A percentile compares a stretch with the other conserved stretches of the same genome.
Conservation (phyloP, 768 basidiomycete species). For the Boletales sp. region DNA sequence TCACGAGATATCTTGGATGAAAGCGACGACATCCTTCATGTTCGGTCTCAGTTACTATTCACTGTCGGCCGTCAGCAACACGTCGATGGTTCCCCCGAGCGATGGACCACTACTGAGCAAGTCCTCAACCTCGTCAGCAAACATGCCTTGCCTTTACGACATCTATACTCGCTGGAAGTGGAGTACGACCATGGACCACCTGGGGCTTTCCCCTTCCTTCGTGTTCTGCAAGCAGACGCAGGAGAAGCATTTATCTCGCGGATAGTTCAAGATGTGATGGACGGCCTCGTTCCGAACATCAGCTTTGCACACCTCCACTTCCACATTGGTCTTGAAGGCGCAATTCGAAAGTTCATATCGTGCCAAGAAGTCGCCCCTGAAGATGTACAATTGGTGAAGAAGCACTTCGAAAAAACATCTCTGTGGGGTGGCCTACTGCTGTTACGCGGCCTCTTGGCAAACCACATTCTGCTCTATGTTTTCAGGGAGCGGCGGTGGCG, state of each 20-base stretch:
- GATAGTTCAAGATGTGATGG: background rate
- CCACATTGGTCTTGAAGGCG: background rate
- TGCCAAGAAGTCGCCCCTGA: background rate
- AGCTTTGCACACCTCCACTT: too few relatives aligned
- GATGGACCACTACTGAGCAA: slow-evolving; percentile 40
- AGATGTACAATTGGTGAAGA: background rate
- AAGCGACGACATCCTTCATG: too few relatives aligned
- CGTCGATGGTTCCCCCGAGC: slow-evolving; percentile 37
- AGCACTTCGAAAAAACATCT: background rate
- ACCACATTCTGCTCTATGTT: background rate
- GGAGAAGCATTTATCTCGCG: background rate
- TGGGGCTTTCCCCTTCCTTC: background rate
- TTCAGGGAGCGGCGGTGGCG: background rate
- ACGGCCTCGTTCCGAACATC: background rate
- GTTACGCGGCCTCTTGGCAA: background rate
- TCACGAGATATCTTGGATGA: slow-evolving; percentile 11
- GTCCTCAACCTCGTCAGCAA: slow-evolving; percentile 22
- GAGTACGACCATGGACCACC: background rate
- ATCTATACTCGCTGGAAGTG: background rate
- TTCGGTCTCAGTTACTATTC: slow-evolving; percentile 39
- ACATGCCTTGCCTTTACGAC: background rate
- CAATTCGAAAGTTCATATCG: background rate
- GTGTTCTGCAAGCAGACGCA: background rate
- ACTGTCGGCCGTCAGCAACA: slow-evolving; percentile 36
- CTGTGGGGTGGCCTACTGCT: background rate